These are phyloP conservation scores for Cyberlindnera mississippiensis DNA, from an alignment of 805 yeast genomes.

Conservation along the genomic window DNA sequence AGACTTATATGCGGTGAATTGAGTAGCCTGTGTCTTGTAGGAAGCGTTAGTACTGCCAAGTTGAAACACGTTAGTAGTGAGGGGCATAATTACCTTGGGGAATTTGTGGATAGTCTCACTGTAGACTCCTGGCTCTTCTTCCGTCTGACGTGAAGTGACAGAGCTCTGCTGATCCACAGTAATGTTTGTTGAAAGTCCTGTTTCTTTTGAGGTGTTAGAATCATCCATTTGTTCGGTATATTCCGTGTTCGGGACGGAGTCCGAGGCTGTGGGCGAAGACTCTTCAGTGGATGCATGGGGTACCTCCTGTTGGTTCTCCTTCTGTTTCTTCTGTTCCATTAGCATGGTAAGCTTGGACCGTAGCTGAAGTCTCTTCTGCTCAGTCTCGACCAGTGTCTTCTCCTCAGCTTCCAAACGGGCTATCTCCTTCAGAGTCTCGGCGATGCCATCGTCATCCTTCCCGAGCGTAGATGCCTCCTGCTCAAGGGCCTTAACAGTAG, in stretches of 20 bases:
- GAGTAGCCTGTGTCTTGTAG: constrained; percentile 15
- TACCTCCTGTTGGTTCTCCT: not conserved
- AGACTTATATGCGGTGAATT: constrained; percentile 25
- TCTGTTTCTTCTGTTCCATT: not conserved
- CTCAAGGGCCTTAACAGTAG: not conserved
- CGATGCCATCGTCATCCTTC: constrained; percentile 3
- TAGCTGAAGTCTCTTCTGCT: constrained; percentile 8
- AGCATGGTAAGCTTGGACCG: constrained; percentile 10
- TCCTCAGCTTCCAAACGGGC: constrained; percentile 17
- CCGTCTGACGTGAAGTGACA: too few relatives aligned
- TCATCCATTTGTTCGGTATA: too few relatives aligned
- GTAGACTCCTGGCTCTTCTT: constrained; percentile 1
- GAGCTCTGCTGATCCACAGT: too few relatives aligned
- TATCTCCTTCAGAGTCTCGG: constrained; percentile 10
- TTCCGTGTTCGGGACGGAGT: too few relatives aligned
- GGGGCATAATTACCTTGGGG: constrained; percentile 25
- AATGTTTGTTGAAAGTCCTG: too few relatives aligned
- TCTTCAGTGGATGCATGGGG: not conserved
- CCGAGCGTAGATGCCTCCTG: not conserved
- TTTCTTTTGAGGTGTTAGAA: too few relatives aligned
- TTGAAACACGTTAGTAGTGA: not conserved
- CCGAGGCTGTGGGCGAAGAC: not conserved
- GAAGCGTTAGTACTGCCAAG: constrained; percentile 19
- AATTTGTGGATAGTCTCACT: constrained; percentile 24
- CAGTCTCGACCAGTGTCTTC: constrained; percentile 5